Conservation (phyloP, 495 filamentous ascomycete genomes). For the Endocarpon pusillum region DNA sequence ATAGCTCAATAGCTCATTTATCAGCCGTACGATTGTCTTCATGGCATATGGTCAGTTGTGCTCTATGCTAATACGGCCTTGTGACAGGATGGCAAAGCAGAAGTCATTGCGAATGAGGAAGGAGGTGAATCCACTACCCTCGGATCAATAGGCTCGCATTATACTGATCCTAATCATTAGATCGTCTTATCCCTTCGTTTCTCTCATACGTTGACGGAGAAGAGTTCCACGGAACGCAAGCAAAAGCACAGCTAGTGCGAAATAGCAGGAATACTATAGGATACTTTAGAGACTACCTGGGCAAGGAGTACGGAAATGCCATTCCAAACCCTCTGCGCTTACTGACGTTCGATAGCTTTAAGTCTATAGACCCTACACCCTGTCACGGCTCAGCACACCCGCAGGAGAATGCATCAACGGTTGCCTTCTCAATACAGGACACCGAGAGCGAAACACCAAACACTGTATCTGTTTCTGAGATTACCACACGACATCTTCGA, state of each 20-base stretch:
- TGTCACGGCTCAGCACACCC: constrained; percentile 90
- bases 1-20: constrained; percentile 88
- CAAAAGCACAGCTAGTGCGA: constrained; percentile 79
- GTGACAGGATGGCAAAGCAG: constrained; percentile 68
- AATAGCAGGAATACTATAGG: constrained; percentile 85
- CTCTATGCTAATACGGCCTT: not conserved
- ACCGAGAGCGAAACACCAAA: constrained; percentile 49
- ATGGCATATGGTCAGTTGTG: not conserved
- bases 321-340: constrained; percentile 4
- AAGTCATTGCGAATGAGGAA: constrained; percentile 98
- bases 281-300: constrained; percentile 90
- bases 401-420: constrained; percentile 47
- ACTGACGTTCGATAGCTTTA: constrained; percentile 38
- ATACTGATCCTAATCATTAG: no score
- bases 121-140: constrained; percentile 47
- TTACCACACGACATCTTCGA: constrained; percentile 71
- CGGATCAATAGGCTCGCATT: constrained; percentile 6
- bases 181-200: constrained; percentile 90
- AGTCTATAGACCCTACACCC: constrained; percentile 88
- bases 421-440: constrained; percentile 74
- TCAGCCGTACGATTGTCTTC: constrained; percentile 32
- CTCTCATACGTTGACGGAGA: constrained; percentile 89
- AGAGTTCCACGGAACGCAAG: constrained; percentile 91
- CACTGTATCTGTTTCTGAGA: constrained; percentile 62
- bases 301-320: constrained; percentile 53